Evolutionary conservation across 2,329 filamentous ascomycete genomes (phyloP), one percentile per base, ranked within the genome.

Genomic region (Epichloe bromicola): DNA sequence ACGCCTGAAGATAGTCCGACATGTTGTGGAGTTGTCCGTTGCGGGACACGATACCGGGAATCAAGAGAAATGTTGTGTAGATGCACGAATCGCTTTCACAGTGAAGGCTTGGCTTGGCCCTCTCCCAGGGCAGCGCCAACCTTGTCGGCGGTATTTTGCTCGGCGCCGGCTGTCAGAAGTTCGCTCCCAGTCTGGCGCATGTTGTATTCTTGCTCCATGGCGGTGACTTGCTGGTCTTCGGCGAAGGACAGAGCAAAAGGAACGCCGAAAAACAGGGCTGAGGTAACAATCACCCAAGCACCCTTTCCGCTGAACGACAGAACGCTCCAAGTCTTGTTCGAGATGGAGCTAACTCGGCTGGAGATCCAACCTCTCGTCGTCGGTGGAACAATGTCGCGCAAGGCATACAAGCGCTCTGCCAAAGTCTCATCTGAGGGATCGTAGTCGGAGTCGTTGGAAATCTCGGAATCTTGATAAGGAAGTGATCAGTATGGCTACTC

Each of bases 161-260:
- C 68, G 4, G 63, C 60, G 37, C 72, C 74, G 12, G 71, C 74
- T 12, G 76, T 79, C 54, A 82, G 62, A 38, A 81, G 66, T 65
- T 95, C 88, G 65, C 86, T 84, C 56, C 88, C 88, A 63, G 86
- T 81, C 79, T 95, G 88, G 69, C 93, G 86, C 88, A 95, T 93
- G 69, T 86, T 83, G 80, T 90, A 89, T 74, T 96, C 91, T 70
- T 89, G 83, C 81, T 98, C 93, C 88, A 96, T 94, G 75, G 95
- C 91, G 58, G 91, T 77, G 67, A 95, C 82, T 75, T 95, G 88
- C 77, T 96, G 89, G 75, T 98, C 93, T 76, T 98, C 93, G 57
- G 86, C 83, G 66, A 89, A 91, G 53, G 89, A 91, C 59, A 98
- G 75, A 53, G 89, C 90, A 76, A 89, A 97, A 51, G 93, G 93